Percentiles rank a stretch among this genome's conserved stretches.
Conservation (phyloP, 768 basidiomycete genomes). For the Asterophora lycoperdoides region DNA sequence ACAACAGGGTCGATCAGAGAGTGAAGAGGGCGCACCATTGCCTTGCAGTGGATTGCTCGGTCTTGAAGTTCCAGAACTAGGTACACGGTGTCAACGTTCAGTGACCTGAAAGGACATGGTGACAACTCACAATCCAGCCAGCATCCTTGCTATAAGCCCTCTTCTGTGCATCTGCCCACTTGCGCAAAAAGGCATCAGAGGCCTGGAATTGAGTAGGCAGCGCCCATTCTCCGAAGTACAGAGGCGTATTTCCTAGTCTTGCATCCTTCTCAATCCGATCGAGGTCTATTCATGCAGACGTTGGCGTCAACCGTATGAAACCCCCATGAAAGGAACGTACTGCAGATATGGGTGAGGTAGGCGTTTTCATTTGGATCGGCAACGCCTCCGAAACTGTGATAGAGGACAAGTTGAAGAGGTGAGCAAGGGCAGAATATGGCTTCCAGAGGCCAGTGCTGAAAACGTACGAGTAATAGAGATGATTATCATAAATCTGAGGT, state of each 20-base stretch:
- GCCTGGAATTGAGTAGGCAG: constrained; percentile 63
- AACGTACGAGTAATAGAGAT: constrained; percentile 69
- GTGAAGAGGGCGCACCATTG: constrained; percentile 50
- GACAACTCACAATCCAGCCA: constrained; percentile 60
- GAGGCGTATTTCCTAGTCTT: constrained; percentile 32
- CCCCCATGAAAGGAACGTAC: constrained; percentile 32
- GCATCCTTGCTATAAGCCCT: constrained; percentile 52
- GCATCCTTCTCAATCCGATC: constrained; percentile 41
- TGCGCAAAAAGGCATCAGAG: constrained; percentile 51
- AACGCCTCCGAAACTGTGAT: constrained; percentile 43
- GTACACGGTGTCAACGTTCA: no score
- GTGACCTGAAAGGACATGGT: no score
- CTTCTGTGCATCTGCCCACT: constrained; percentile 80
- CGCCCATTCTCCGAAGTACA: constrained; percentile 48
- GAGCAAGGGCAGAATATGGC: no score
- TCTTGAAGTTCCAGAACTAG: constrained; percentile 69
- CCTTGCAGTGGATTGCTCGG: constrained; percentile 53
- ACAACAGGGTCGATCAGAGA: not conserved
- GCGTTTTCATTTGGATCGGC: constrained; percentile 60
- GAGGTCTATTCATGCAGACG: constrained; percentile 43
- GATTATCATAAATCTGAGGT: constrained; percentile 74
- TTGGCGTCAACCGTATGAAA: not conserved
- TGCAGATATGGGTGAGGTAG: constrained; percentile 67
- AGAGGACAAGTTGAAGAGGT: constrained; percentile 3
- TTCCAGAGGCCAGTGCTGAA: no score